Base-by-base conservation (phyloP, 2,329 filamentous ascomycete genomes). In the Graphium sp. region DNA sequence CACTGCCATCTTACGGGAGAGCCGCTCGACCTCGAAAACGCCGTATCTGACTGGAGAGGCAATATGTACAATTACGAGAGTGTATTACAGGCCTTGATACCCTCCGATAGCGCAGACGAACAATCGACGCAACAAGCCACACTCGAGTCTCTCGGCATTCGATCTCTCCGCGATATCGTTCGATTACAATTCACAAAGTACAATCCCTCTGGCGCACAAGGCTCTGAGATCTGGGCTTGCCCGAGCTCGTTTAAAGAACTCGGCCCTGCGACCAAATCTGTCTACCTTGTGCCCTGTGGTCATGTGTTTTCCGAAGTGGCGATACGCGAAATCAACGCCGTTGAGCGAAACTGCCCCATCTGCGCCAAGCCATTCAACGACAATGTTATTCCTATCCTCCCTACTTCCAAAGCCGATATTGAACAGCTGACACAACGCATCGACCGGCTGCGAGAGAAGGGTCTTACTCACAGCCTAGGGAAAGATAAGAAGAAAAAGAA, bases 61-160 rank as follows among this genome's bases (percentile, higher is more conserved):
- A 74, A 74, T 13, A 63, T 98, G 0, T 98, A 93, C 63, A 95
- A 93, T 47, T 95, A 95, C 54, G 85, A 95, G 47, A 74, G 83
- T 0, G 66, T 95, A 13, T 62, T 98, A 32, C 58, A 59, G n/a
- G 59, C 58, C 4, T 46, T 73, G 12, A 58, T 69, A 45, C 53
- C 74, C 47, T 40, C 48, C 15, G 18, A 29, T 11, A 7, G 22
- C 28, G 17, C 28, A 15, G 28, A 30, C 14, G 69, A 81, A 39
- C 73, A 73, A 24, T 69, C 77, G 31, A 61, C 37, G 30, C 51
- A 56, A 22, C 30, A 35, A 10, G 43, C 49, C 29, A 31, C 42
- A n/a, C 29, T 40, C 42, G 32, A 41, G 5, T 52, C 57, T 8
- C 53, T 63, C 4, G 63, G 62, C n/a, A 76, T 98, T 35, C 82